These are phyloP conservation scores for Tetratostichococcus sp. DNA, from an alignment of 139 green algal genomes.

Conservation along the genomic window DNA sequence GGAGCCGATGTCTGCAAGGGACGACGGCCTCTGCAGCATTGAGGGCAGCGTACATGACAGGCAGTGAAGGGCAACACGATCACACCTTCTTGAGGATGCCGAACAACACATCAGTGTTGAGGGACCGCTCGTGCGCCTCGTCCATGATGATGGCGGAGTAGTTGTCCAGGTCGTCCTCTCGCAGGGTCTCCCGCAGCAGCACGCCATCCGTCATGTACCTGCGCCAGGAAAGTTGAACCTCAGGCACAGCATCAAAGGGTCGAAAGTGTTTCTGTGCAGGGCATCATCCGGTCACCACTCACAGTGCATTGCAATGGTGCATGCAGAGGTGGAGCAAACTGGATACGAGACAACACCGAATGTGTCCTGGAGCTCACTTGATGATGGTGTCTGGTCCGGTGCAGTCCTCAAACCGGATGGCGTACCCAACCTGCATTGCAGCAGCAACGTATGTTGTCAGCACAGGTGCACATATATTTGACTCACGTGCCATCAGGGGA, in stretches of 20 bases:
- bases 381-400: constrained; percentile 80
- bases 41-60: too few species aligned
- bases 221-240: constrained; percentile 48
- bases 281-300: too few species aligned
- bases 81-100: constrained; percentile 90
- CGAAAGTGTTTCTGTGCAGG: constrained; percentile 15
- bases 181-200: constrained; percentile 92
- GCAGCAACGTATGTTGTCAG: too few species aligned
- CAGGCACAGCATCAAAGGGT: neutral
- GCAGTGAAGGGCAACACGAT: neutral
- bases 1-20: too few species aligned
- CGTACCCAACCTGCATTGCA: constrained; percentile 76
- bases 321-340: too few species aligned
- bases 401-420: constrained; percentile 98
- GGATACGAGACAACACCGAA: too few species aligned
- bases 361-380: too few species aligned
- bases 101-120: constrained; percentile 96
- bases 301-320: too few species aligned
- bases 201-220: constrained; percentile 91
- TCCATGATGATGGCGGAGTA: constrained; percentile 87
- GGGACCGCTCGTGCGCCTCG: constrained; percentile 89
- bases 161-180: constrained; percentile 67
- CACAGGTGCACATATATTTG: too few species aligned
- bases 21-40: too few species aligned
- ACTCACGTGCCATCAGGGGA: too few species aligned